Conservation (phyloP, 2,329 filamentous ascomycete species). For the Aspergillus arachidicola region DNA sequence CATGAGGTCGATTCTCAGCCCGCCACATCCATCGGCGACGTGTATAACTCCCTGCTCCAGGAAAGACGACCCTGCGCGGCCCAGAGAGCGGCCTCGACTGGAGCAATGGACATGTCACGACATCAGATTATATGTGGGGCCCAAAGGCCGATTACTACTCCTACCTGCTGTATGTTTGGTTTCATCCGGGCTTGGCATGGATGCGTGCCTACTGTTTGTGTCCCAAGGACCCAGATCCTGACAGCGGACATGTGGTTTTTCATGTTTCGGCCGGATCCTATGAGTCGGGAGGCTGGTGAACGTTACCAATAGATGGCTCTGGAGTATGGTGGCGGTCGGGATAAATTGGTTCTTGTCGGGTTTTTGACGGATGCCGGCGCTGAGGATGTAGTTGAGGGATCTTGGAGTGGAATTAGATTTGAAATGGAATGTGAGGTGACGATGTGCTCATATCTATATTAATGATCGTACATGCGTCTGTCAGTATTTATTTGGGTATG, state of each 20-base stretch:
- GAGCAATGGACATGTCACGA: conserved; percentile 3
- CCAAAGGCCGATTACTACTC: conserved; percentile 9
- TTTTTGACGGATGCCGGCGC: not conserved
- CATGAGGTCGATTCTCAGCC: not conserved
- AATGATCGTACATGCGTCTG: not conserved
- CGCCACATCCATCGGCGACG: not conserved
- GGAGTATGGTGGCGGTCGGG: not conserved
- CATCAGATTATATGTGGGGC: conserved; percentile 5
- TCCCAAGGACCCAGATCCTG: not conserved
- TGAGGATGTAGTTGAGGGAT: not conserved
- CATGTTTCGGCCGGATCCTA: not conserved
- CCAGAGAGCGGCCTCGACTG: not conserved
- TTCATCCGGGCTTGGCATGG: not conserved
- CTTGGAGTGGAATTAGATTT: not conserved
- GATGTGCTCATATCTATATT: not conserved
- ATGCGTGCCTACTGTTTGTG: not conserved
- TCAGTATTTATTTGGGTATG: not conserved
- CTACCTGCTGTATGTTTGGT: conserved; percentile 8
- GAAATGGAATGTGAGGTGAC: not conserved
- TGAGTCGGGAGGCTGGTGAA: not conserved
- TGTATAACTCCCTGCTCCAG: not conserved
- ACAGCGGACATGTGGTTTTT: not conserved
- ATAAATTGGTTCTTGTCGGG: not conserved
- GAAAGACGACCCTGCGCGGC: not conserved
- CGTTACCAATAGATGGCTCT: not conserved